phyloP scores from a whole-genome alignment of 2,329 filamentous ascomycete genomes.

The Hypoxylon sp. region DNA sequence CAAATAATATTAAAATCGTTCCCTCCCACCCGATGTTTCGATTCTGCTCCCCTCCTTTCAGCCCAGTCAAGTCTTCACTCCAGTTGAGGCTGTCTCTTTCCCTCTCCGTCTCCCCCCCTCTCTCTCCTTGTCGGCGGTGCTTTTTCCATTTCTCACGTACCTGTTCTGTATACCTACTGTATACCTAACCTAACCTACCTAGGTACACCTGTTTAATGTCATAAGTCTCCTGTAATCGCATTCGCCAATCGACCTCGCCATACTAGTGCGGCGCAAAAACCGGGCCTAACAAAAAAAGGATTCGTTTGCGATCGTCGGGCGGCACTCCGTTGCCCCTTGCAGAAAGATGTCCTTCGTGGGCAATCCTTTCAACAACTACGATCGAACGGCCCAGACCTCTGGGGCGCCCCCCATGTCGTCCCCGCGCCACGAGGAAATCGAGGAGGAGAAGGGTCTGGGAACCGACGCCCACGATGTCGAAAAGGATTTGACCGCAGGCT shows the following conservation, averaged over 20 bases:
- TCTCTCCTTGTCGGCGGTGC: not conserved
- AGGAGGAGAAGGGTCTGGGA: constrained; percentile 36
- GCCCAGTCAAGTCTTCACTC: constrained; percentile 17
- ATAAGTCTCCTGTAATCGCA: not conserved
- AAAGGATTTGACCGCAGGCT: constrained; percentile 41
- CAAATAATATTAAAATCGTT: constrained; percentile 31
- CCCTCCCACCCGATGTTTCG: constrained; percentile 20
- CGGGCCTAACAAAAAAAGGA: too few species aligned
- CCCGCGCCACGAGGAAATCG: constrained; percentile 37
- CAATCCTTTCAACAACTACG: constrained; percentile 56
- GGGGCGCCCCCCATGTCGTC: constrained; percentile 49
- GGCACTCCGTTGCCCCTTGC: not conserved
- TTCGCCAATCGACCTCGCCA: not conserved
- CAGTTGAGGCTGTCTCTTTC: constrained; percentile 7
- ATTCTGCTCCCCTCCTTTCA: constrained; percentile 7
- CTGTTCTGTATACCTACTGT: constrained; percentile 6
- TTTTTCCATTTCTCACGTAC: constrained; percentile 8
- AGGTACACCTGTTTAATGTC: too few species aligned
- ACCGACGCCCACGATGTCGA: constrained; percentile 35
- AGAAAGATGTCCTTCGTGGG: constrained; percentile 53
- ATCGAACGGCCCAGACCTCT: constrained; percentile 55
- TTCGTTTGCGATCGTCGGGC: constrained; percentile 3
- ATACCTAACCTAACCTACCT: too few species aligned
- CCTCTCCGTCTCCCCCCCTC: not conserved
- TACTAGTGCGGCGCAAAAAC: not conserved